phyloP scores from a whole-genome alignment of 2,329 filamentous ascomycete genomes.

The Neofusicoccum umdonicola region DNA sequence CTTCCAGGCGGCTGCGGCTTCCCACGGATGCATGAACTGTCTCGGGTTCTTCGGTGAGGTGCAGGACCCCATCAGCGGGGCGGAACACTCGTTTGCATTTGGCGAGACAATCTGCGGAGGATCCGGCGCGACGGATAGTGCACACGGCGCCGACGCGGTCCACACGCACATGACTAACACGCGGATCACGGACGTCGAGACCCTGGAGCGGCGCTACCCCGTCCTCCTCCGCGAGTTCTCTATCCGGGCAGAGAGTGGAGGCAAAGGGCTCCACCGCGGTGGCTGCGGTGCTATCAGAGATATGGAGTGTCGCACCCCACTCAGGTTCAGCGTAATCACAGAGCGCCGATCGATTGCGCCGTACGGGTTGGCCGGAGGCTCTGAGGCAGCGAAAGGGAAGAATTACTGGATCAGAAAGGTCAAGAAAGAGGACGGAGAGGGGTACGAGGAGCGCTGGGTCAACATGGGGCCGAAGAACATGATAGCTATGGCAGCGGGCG shows the following conservation, averaged over 20 bases:
- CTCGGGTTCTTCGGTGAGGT: conserved; percentile 29
- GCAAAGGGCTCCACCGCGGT: conserved; percentile 59
- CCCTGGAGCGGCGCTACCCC: conserved; percentile 69
- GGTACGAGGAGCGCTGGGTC: conserved; percentile 20
- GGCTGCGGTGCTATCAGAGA: conserved; percentile 70
- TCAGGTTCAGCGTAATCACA: conserved; percentile 71
- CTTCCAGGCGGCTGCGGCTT: conserved; percentile 20
- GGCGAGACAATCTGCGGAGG: conserved; percentile 77
- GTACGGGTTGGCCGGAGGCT: conserved; percentile 76
- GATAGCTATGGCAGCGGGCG: conserved; percentile 19
- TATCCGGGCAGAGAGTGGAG: conserved; percentile 60
- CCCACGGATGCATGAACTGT: conserved; percentile 25
- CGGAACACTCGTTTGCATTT: conserved; percentile 51
- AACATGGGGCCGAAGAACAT: conserved; percentile 22
- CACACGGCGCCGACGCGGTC: conserved; percentile 66
- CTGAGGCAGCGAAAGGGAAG: conserved; percentile 67
- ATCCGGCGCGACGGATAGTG: conserved; percentile 63
- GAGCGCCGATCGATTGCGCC: conserved; percentile 69
- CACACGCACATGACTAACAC: conserved; percentile 79
- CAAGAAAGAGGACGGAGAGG: conserved; percentile 39
- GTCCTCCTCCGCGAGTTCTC: conserved; percentile 65
- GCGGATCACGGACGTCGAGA: conserved; percentile 70
- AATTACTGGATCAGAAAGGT: conserved; percentile 74
- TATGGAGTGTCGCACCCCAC: conserved; percentile 69
- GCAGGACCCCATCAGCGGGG: background rate